Conservation (phyloP, 2,329 filamentous ascomycete species). For the Orbilia ellipsospora region DNA sequence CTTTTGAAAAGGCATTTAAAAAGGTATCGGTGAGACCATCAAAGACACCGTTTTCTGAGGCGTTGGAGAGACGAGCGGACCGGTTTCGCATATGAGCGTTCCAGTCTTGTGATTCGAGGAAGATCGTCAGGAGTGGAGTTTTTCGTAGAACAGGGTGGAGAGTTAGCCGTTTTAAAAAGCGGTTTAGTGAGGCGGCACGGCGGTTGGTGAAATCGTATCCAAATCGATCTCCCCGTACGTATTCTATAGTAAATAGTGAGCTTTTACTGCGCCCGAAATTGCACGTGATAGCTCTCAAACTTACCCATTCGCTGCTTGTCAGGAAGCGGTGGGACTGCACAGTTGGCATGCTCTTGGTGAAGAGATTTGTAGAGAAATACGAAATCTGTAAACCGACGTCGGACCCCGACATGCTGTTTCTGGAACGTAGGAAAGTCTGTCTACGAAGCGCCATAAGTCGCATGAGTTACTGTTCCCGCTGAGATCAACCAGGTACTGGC, state of each 20-base stretch:
- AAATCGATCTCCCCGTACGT: slow-evolving; percentile 95
- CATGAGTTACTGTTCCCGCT: neutral
- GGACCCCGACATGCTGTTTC: slow-evolving; percentile 79
- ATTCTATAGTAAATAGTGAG: slow-evolving; percentile 69
- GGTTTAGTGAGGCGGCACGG: slow-evolving; percentile 87
- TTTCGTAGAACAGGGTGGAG: slow-evolving; percentile 89
- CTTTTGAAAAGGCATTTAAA: slow-evolving; percentile 95
- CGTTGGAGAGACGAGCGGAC: slow-evolving; percentile 70
- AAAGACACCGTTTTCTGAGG: slow-evolving; percentile 76
- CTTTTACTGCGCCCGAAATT: neutral
- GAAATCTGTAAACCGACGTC: slow-evolving; percentile 96
- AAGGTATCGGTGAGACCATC: slow-evolving; percentile 96
- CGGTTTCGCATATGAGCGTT: slow-evolving; percentile 92
- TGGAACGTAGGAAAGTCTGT: slow-evolving; percentile 95
- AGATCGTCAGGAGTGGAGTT: slow-evolving; percentile 82
- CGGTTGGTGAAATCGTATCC: slow-evolving; percentile 90
- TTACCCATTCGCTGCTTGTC: slow-evolving; percentile 93
- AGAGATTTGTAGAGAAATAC: slow-evolving; percentile 95
- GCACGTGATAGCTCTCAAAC: neutral
- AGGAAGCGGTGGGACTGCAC: slow-evolving; percentile 90
- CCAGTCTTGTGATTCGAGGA: slow-evolving; percentile 94
- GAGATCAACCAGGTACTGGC: neutral
- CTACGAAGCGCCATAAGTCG: slow-evolving; percentile 65
- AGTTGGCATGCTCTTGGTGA: slow-evolving; percentile 85
- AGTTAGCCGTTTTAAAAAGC: slow-evolving; percentile 86